These are phyloP conservation scores for Candida sphagnicola DNA, from an alignment of 805 yeast species.

Conservation along the genomic window DNA sequence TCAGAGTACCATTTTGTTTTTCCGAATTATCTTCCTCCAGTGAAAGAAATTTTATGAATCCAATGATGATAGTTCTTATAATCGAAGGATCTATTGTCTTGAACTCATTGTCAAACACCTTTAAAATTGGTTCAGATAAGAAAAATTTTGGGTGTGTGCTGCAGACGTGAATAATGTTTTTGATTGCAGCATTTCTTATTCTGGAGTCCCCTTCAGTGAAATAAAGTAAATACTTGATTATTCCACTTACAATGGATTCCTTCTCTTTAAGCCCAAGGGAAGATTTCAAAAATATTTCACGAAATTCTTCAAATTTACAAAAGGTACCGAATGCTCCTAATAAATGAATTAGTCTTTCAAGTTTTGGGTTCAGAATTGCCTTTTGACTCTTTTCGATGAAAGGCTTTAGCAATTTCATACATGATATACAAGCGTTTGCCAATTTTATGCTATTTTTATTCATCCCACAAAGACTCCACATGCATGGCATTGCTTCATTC, in stretches of 20 bases:
- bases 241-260: conserved; percentile 55
- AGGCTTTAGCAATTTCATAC: conserved; percentile 49
- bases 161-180: conserved; percentile 57
- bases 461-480: conserved; percentile 52
- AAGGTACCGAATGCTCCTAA: conserved; percentile 69
- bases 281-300: conserved; percentile 35
- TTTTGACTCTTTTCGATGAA: conserved; percentile 26
- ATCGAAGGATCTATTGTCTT: conserved; percentile 31
- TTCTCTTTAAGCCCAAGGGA: conserved; percentile 40
- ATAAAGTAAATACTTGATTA: conserved; percentile 54
- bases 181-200: conserved; percentile 50
- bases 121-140: conserved; percentile 49
- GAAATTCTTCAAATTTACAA: conserved; percentile 54
- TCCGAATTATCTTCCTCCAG: conserved; percentile 49
- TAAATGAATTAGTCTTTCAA: conserved; percentile 56
- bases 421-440: conserved; percentile 61
- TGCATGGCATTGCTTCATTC: conserved; percentile 70
- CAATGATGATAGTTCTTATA: conserved; percentile 51
- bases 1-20: conserved; percentile 10
- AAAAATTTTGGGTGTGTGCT: conserved; percentile 64
- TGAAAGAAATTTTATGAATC: conserved; percentile 54
- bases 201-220: conserved; percentile 41
- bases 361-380: conserved; percentile 12
- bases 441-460: conserved; percentile 45
- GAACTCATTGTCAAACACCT: conserved; percentile 50